phyloP scores from a whole-genome alignment of 2,329 filamentous ascomycete species.

The Fusarium foetens region DNA sequence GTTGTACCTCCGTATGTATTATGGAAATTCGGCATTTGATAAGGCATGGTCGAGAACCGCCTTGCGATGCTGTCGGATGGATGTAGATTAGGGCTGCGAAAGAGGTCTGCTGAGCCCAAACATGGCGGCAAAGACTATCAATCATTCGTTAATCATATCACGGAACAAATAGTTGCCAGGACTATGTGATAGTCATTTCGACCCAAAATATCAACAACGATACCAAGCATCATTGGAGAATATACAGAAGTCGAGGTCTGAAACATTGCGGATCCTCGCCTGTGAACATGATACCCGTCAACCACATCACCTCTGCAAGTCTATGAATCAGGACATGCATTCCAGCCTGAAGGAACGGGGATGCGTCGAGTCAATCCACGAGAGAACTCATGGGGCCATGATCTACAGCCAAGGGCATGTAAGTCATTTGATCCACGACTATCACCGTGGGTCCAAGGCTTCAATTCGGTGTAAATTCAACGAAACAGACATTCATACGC shows the following conservation, averaged over 20 bases:
- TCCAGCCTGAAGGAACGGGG: slow-evolving; percentile 1
- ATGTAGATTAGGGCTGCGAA: neutral
- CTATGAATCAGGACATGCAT: slow-evolving; percentile 1
- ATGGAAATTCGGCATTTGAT: slow-evolving; percentile 10
- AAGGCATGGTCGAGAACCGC: slow-evolving; percentile 18
- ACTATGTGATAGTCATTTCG: neutral
- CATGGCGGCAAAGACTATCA: neutral
- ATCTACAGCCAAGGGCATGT: slow-evolving; percentile 21
- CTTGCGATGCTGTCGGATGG: neutral
- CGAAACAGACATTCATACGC: neutral
- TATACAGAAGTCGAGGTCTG: neutral
- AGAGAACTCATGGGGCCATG: slow-evolving; percentile 8
- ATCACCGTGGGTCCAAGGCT: slow-evolving; percentile 5
- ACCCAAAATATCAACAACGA: neutral
- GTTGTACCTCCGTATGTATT: neutral
- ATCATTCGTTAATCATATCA: slow-evolving; percentile 5
- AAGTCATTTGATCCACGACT: slow-evolving; percentile 11
- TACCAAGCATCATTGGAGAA: neutral
- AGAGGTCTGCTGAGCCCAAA: slow-evolving; percentile 16
- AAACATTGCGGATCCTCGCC: neutral
- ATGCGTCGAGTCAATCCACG: slow-evolving; percentile 8
- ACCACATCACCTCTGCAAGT: slow-evolving; percentile 3
- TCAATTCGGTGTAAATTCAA: slow-evolving; percentile 1
- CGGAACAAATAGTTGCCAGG: neutral
- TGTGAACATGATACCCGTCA: neutral